Conservation (phyloP, 106 monocot species). For the Platanthera zijinensis region DNA sequence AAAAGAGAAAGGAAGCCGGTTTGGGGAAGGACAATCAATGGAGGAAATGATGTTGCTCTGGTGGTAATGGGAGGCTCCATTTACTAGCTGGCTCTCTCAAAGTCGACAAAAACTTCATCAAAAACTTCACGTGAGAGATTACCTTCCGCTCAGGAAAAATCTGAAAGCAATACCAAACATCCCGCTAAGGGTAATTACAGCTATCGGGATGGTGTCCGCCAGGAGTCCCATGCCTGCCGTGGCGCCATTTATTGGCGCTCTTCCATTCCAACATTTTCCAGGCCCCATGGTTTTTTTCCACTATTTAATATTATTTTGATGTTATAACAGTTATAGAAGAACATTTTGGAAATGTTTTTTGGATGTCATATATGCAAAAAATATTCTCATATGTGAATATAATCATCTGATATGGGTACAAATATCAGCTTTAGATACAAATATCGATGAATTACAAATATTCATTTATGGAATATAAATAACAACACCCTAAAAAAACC, state of each 20-base stretch:
- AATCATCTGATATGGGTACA: no score
- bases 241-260: neutral
- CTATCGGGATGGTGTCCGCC: neutral
- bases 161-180: neutral
- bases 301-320: no score
- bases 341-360: no score
- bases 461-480: no score
- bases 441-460: no score
- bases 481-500: no score
- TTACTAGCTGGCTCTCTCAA: neutral
- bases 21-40: slow-evolving; percentile 1
- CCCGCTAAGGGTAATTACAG: neutral
- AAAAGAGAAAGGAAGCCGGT: neutral
- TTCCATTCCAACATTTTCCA: neutral
- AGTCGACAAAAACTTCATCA: neutral
- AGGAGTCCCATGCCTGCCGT: neutral
- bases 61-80: neutral
- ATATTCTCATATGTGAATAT: no score
- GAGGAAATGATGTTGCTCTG: neutral
- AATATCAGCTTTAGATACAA: no score
- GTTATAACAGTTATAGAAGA: no score
- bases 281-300: neutral
- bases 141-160: neutral
- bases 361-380: no score
- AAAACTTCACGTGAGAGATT: neutral